Conservation (phyloP, 306 rosid species). For the Pyrus bretschneideri region DNA sequence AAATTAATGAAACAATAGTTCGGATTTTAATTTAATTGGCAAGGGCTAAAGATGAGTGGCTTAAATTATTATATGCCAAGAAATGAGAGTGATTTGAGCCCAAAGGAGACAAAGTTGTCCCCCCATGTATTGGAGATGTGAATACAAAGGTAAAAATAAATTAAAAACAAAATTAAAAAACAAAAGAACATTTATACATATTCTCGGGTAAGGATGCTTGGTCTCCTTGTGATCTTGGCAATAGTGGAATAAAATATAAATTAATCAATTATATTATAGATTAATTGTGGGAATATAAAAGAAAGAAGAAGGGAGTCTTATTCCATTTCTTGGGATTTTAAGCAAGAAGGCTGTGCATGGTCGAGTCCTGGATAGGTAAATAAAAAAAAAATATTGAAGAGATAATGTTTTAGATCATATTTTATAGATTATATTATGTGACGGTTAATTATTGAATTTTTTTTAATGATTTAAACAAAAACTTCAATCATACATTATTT, state of each 20-base stretch:
- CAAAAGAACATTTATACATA: slow-evolving; percentile 6
- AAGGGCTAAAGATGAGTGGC: background rate
- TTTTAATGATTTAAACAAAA: too few species aligned
- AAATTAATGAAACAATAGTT: background rate
- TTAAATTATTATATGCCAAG: background rate
- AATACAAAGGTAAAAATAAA: slow-evolving; percentile 31
- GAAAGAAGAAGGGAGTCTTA: background rate
- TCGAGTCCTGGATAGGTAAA: background rate
- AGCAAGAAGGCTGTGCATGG: background rate
- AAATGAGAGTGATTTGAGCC: slow-evolving; percentile 41
- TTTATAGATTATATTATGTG: too few species aligned
- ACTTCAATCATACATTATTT: too few species aligned
- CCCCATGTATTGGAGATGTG: slow-evolving; percentile 61
- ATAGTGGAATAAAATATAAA: slow-evolving; percentile 5
- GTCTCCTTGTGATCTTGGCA: slow-evolving; percentile 54
- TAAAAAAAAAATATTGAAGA: too few species aligned
- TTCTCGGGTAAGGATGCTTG: slow-evolving; percentile 43
- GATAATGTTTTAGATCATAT: too few species aligned
- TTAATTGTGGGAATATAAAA: slow-evolving; percentile 19
- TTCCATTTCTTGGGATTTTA: slow-evolving; percentile 29
- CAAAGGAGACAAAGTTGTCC: slow-evolving; percentile 76
- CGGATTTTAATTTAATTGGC: background rate
- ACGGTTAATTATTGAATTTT: too few species aligned
- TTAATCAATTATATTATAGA: background rate
- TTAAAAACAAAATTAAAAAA: background rate